These are phyloP conservation scores for Clonostachys solani DNA, from an alignment of 2,329 filamentous ascomycete species.

Conservation along the genomic window DNA sequence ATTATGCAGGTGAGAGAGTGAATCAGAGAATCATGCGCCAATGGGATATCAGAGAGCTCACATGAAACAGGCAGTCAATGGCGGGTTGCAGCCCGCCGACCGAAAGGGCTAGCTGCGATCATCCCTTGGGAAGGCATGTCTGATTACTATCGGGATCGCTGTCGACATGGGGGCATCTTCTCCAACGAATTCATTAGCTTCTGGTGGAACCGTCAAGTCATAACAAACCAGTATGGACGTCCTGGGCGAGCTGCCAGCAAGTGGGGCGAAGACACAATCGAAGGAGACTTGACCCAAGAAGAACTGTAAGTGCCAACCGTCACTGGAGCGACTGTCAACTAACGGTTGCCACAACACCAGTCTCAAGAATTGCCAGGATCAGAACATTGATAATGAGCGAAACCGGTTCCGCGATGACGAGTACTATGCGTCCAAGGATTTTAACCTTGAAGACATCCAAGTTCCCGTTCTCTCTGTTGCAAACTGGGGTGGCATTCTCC, in stretches of 20 bases:
- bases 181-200: slow-evolving; percentile 38
- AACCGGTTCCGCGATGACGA: slow-evolving; percentile 56
- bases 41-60: too few species aligned
- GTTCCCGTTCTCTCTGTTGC: slow-evolving; percentile 64
- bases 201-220: slow-evolving; percentile 59
- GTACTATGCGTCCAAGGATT: slow-evolving; percentile 64
- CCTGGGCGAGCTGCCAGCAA: slow-evolving; percentile 42
- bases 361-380: slow-evolving; percentile 41
- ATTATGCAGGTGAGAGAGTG: slow-evolving; percentile 34
- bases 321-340: too few species aligned
- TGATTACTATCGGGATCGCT: slow-evolving; percentile 52
- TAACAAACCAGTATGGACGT: slow-evolving; percentile 64
- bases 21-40: too few species aligned
- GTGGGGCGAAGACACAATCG: slow-evolving; percentile 52
- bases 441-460: slow-evolving; percentile 59
- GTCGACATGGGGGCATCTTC: slow-evolving; percentile 57
- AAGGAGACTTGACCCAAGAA: slow-evolving; percentile 52
- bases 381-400: slow-evolving; percentile 37
- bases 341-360: too few species aligned
- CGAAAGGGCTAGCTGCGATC: slow-evolving; percentile 38
- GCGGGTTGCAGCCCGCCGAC: slow-evolving; percentile 37
- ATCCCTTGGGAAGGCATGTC: slow-evolving; percentile 49
- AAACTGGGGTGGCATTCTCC: slow-evolving; percentile 49
- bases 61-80: slow-evolving; percentile 37
- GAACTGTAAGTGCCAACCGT: too few species aligned